Evolutionary conservation across 1,284 basidiomycete genomes (phyloP).

Genomic region (Ganoderma sinense): DNA sequence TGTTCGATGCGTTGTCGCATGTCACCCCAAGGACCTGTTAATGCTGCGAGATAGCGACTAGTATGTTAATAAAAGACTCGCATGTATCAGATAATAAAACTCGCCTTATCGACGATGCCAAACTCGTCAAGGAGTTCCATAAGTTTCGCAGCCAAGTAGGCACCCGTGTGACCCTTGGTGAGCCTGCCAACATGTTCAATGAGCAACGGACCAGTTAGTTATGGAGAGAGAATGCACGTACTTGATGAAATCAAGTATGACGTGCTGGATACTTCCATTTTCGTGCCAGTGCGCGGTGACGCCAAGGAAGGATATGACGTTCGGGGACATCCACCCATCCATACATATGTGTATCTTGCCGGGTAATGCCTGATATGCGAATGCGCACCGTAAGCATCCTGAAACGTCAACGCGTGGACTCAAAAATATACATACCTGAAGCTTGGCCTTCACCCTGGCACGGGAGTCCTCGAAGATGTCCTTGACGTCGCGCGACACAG

Average conservation of each 20-base stretch:
- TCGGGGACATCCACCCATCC: neutral
- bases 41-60: too few relatives aligned
- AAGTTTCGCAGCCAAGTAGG: neutral
- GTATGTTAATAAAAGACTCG: too few relatives aligned
- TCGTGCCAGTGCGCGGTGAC: neutral
- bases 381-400: too few relatives aligned
- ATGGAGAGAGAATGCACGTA: neutral
- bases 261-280: neutral
- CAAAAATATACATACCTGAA: neutral
- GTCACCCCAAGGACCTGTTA: neutral
- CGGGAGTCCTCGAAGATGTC: neutral
- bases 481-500: neutral
- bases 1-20: neutral
- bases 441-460: neutral
- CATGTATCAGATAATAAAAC: too few relatives aligned
- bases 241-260: neutral
- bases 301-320: neutral
- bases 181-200: neutral
- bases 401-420: too few relatives aligned
- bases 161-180: neutral
- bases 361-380: neutral
- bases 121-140: neutral
- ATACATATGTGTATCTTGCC: neutral
- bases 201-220: too few relatives aligned
- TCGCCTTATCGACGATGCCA: neutral